Evolutionary conservation across 768 basidiomycete genomes (phyloP).

Genomic region (Rhodotorula kratochvilovae): DNA sequence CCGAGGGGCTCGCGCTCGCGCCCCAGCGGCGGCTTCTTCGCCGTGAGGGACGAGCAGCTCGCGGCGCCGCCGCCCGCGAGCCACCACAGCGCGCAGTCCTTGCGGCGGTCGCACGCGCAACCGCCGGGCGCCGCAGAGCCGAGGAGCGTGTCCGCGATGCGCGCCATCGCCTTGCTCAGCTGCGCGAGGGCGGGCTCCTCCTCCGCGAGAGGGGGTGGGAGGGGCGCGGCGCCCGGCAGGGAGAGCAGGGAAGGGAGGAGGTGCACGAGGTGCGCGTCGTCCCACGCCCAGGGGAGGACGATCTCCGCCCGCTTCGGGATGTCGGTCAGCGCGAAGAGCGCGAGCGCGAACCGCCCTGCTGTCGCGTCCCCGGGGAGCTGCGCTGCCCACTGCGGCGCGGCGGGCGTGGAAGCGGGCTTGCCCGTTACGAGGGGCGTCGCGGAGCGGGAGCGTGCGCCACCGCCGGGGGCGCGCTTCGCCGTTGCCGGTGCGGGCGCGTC

Average conservation of each 20-base stretch:
- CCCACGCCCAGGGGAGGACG: constrained; percentile 93
- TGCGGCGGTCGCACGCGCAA: constrained; percentile 34
- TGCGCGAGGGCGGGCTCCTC: background rate
- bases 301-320: constrained; percentile 77
- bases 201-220: background rate
- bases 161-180: constrained; percentile 17
- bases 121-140: constrained; percentile 1
- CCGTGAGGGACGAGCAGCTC: background rate
- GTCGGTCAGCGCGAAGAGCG: constrained; percentile 68
- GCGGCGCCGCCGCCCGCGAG: constrained; percentile 11
- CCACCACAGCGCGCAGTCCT: constrained; percentile 36
- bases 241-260: constrained; percentile 25
- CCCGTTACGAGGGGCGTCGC: background rate
- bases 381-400: constrained; percentile 1
- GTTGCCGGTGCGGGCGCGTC: background rate
- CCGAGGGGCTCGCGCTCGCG: background rate
- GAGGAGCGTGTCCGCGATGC: constrained; percentile 21
- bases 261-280: constrained; percentile 68
- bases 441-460: constrained; percentile 5
- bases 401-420: background rate
- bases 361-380: background rate
- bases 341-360: constrained; percentile 55
- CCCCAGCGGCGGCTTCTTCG: background rate
- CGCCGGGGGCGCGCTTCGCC: constrained; percentile 4
- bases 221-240: constrained; percentile 1